A percentile compares a stretch with the other conserved stretches of the same genome.
Conservation (phyloP, 2,329 filamentous ascomycete species). For the Colletotrichum orchidophilum region DNA sequence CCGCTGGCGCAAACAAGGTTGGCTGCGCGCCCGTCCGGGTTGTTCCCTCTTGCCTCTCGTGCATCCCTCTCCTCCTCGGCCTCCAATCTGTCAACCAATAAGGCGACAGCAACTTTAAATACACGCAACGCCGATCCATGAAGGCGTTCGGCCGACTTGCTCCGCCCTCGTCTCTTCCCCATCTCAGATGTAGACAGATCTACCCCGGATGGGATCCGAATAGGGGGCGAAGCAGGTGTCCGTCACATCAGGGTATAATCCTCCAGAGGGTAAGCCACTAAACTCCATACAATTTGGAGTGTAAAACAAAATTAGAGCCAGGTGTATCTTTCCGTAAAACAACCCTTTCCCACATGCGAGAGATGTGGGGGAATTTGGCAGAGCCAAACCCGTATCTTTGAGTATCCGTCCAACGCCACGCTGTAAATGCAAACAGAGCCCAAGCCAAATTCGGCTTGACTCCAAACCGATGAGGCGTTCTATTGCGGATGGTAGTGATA, state of each 20-base stretch:
- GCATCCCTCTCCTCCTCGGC: not conserved
- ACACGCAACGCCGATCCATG: constrained; percentile 28
- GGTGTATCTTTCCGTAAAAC: constrained; percentile 2
- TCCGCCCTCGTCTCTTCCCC: not conserved
- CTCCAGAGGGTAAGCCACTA: constrained; percentile 24
- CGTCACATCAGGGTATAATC: constrained; percentile 31
- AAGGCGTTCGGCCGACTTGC: constrained; percentile 26
- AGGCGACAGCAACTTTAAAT: constrained; percentile 24
- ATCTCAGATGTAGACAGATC: not conserved
- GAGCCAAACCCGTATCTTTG: constrained; percentile 15
- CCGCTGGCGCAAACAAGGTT: constrained; percentile 1
- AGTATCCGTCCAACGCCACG: constrained; percentile 27
- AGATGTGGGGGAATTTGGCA: not conserved
- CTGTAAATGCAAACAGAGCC: constrained; percentile 30
- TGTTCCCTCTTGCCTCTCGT: not conserved
- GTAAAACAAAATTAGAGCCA: constrained; percentile 1
- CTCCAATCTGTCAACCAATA: constrained; percentile 4
- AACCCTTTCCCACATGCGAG: not conserved
- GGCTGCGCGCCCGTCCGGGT: not conserved
- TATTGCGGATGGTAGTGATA: constrained; percentile 12
- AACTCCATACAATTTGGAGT: constrained; percentile 12
- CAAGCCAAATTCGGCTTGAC: constrained; percentile 10
- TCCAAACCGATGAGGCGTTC: constrained; percentile 9
- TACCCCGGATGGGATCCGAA: not conserved
- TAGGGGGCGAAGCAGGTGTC: not conserved